Conservation (phyloP, 495 filamentous ascomycete genomes). For the Aspergillus olivimuriae region DNA sequence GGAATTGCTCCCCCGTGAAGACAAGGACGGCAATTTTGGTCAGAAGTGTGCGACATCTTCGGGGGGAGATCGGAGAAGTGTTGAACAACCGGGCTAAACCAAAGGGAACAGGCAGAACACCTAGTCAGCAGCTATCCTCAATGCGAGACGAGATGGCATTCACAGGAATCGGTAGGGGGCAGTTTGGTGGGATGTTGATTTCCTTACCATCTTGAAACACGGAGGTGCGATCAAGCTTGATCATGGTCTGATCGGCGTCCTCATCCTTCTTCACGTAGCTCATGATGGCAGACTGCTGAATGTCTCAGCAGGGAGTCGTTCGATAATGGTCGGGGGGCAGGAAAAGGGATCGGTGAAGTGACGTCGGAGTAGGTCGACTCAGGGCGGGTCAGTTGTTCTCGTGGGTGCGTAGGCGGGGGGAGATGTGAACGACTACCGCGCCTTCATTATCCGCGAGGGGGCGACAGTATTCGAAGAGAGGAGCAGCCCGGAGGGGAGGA, state of each 20-base stretch:
- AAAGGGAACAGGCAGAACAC: constrained; percentile 6
- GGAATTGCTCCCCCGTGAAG: constrained; percentile 95
- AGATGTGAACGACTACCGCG: constrained; percentile 18
- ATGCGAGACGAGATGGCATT: constrained; percentile 10
- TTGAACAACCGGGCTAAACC: constrained; percentile 89
- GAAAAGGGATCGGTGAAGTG: constrained; percentile 19
- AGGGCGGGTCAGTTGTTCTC: constrained; percentile 23
- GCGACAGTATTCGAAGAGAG: background rate
- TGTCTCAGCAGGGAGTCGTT: constrained; percentile 28
- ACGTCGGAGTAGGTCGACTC: constrained; percentile 13
- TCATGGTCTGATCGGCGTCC: constrained; percentile 84
- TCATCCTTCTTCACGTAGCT: constrained; percentile 98
- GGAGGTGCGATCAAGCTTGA: constrained; percentile 95
- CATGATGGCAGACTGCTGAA: constrained; percentile 52
- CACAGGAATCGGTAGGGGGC: constrained; percentile 16
- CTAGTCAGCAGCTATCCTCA: constrained; percentile 14
- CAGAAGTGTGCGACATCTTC: constrained; percentile 89
- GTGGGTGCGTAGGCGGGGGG: constrained; percentile 16
- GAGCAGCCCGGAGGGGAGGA: constrained; percentile 3
- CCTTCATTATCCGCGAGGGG: constrained; percentile 24
- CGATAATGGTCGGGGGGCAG: constrained; percentile 7
- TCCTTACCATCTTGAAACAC: constrained; percentile 96
- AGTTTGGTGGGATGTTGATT: constrained; percentile 9
- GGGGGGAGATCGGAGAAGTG: constrained; percentile 87
- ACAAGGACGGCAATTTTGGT: constrained; percentile 97